phyloP scores from a whole-genome alignment of 2,329 filamentous ascomycete species.

The Neofusicoccum laricinum region DNA sequence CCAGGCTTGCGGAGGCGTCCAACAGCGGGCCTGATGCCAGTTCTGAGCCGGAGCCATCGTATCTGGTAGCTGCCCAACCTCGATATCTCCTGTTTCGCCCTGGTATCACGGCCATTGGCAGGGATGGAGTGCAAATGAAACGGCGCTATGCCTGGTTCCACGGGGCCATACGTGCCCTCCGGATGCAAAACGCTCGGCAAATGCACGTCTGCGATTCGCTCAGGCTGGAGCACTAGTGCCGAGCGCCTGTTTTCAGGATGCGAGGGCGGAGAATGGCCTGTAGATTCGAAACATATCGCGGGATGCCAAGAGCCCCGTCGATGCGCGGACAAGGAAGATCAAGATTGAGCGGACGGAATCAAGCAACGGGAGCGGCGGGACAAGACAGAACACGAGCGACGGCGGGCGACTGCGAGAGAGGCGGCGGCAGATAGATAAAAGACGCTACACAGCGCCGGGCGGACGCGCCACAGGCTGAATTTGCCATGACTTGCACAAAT shows the following conservation, averaged over 20 bases:
- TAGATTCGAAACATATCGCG: conserved; percentile 9
- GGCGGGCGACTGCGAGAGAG: too few species aligned
- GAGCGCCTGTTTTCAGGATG: background rate
- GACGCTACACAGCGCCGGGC: background rate
- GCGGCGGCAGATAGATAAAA: background rate
- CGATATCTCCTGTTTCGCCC: background rate
- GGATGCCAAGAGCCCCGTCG: conserved; percentile 7
- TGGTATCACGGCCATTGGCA: background rate
- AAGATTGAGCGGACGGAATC: background rate
- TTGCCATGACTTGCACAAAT: background rate
- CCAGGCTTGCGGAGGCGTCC: background rate
- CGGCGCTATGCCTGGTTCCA: conserved; percentile 1
- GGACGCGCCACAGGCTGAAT: background rate
- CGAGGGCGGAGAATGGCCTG: background rate
- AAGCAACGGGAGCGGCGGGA: conserved; percentile 1
- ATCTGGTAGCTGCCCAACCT: background rate
- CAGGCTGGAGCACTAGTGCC: background rate
- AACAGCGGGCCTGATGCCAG: background rate
- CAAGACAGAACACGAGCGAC: background rate
- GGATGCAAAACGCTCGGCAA: background rate
- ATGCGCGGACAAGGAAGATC: conserved; percentile 2
- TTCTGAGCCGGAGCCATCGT: background rate
- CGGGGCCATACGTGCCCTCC: background rate
- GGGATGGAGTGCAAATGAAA: conserved; percentile 4
- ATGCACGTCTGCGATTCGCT: background rate